Base-by-base conservation (phyloP, 1,284 basidiomycete genomes). In the Cystobasidium pallidum region DNA sequence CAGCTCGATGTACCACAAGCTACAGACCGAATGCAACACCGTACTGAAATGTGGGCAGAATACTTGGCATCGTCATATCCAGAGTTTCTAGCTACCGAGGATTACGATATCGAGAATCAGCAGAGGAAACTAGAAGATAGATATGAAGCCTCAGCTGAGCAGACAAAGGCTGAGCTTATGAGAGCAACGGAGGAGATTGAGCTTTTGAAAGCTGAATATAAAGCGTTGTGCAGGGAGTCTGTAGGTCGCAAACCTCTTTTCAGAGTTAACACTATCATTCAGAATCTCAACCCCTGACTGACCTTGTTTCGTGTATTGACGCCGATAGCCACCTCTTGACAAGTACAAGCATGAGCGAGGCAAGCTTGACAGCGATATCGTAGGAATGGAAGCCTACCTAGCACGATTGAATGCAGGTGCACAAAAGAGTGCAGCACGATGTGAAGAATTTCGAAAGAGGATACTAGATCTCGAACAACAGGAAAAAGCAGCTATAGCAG, bases 11-110 rank as follows among this genome's bases (percentile, higher is more conserved):
- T 28, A n/a, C 65, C 65, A 30, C 41, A 59, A 34, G 63, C 70
- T 36, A 34, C 32, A 28, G 28, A 52, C n/a, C 64, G 71, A 8
- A 58, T 66, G 43, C 70, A 75, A 36, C 64, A 75, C 73, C 39
- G 74, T 4, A 73, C 73, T 4, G 77, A 77, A 47, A 73, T 75
- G 15, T 79, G 78, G 78, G 49, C 74, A 45, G 74, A 75, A 11
- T 78, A 77, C 65, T 57, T 75, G n/a, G 51, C 65, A 0, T 10
- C 41, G 17, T 28, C 70, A 4, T 79, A 79, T 59, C 70, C 72
- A n/a, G 70, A 52, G 2, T 79, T 77, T 64, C 49, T 79, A 21
- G 58, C 55, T 2, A 54, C 55, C 2, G 75, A 76, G 26, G 75
- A 76, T 17, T 75, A 74, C 8, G 74, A 70, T 11, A 39, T 34